phyloP scores from a whole-genome alignment of 768 basidiomycete genomes.

The Phylloporus rhodoxanthus region DNA sequence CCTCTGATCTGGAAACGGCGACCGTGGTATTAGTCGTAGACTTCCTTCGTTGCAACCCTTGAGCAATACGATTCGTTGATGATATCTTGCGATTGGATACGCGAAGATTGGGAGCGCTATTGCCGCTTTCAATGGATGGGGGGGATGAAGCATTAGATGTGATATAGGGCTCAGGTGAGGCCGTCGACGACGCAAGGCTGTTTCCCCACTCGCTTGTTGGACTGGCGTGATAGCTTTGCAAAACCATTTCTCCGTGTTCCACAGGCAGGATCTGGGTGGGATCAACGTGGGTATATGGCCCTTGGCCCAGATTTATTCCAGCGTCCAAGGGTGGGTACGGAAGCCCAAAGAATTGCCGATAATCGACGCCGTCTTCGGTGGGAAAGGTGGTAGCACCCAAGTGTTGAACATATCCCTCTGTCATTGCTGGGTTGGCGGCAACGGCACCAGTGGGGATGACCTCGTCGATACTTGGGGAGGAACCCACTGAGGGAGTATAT shows the following conservation, averaged over 20 bases:
- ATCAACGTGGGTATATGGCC: constrained; percentile 77
- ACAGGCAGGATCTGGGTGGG: constrained; percentile 78
- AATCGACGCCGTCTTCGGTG: constrained; percentile 59
- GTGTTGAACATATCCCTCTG: constrained; percentile 63
- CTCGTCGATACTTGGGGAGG: constrained; percentile 34
- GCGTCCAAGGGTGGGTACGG: constrained; percentile 53
- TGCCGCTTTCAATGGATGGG: constrained; percentile 53
- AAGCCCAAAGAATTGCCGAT: constrained; percentile 57
- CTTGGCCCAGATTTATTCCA: constrained; percentile 35
- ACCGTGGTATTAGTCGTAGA: constrained; percentile 25
- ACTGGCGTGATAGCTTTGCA: constrained; percentile 59
- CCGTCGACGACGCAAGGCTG: constrained; percentile 61
- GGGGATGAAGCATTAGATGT: constrained; percentile 69
- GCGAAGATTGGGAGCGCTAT: constrained; percentile 26
- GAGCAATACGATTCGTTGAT: constrained; percentile 54
- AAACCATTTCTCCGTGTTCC: constrained; percentile 37
- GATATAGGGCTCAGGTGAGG: constrained; percentile 71
- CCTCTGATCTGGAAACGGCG: constrained; percentile 44
- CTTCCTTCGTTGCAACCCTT: constrained; percentile 53
- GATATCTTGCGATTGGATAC: constrained; percentile 53
- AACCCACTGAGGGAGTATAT: constrained; percentile 34
- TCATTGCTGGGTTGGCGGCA: constrained; percentile 62
- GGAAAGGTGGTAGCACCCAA: constrained; percentile 47
- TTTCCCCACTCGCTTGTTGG: constrained; percentile 83
- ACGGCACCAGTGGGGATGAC: constrained; percentile 45